phyloP scores from a whole-genome alignment of 129 eudicot genomes.

The Flaveria linearis region DNA sequence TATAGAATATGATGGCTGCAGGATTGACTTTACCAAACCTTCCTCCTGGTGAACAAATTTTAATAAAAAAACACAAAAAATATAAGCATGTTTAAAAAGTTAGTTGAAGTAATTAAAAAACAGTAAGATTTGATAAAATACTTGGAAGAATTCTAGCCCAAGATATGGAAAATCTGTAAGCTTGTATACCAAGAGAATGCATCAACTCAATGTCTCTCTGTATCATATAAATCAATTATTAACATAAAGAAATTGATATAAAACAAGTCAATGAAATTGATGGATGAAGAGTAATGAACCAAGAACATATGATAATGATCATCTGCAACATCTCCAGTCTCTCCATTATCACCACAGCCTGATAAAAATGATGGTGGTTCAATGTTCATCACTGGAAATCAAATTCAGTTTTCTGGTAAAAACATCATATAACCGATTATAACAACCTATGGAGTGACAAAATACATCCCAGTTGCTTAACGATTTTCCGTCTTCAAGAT shows the following conservation, averaged over 20 bases:
- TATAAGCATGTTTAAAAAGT: neutral
- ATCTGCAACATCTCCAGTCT: constrained; percentile 60
- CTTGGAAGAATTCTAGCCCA: constrained; percentile 84
- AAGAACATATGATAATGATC: constrained; percentile 82
- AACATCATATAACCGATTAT: neutral
- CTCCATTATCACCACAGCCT: constrained; percentile 38
- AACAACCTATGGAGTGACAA: constrained; percentile 39
- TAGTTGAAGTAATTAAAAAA: neutral
- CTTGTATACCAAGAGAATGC: constrained; percentile 62
- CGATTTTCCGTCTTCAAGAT: constrained; percentile 73
- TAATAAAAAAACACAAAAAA: neutral
- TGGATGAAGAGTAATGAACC: constrained; percentile 11
- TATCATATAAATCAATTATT: neutral
- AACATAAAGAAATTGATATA: neutral
- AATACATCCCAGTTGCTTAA: constrained; percentile 76
- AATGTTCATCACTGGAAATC: constrained; percentile 8
- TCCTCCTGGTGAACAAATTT: constrained; percentile 38
- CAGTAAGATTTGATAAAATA: neutral
- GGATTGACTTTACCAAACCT: constrained; percentile 61
- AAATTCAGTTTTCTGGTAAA: neutral
- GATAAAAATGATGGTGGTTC: constrained; percentile 19
- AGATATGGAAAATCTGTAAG: constrained; percentile 76
- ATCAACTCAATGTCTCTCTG: constrained; percentile 75
- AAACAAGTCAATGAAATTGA: neutral
- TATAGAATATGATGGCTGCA: constrained; percentile 56